A percentile compares a stretch with the other conserved stretches of the same genome.
phyloP scores from a whole-genome alignment of 2,329 filamentous ascomycete species.

The Cladophialophora chaetospira region DNA sequence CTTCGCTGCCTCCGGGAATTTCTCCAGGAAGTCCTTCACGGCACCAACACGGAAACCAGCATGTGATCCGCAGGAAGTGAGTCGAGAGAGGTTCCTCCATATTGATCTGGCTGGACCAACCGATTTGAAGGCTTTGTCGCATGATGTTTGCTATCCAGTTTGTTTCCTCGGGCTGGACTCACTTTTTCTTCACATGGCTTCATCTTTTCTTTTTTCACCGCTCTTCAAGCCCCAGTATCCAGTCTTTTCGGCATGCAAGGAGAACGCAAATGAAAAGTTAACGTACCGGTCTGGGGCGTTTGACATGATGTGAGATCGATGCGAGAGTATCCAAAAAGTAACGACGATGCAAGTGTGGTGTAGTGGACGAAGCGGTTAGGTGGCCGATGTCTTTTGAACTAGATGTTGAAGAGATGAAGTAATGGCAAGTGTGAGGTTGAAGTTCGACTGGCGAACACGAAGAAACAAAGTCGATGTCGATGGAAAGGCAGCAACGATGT shows the following conservation, averaged over 20 bases:
- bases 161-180: background rate
- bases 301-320: slow-evolving; percentile 16
- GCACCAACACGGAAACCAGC: slow-evolving; percentile 1
- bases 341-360: background rate
- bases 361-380: background rate
- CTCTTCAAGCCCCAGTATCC: background rate
- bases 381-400: background rate
- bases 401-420: background rate
- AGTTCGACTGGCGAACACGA: no score
- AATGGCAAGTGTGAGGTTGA: background rate
- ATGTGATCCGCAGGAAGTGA: background rate
- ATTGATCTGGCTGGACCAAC: background rate
- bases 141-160: background rate
- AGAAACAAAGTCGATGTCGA: background rate
- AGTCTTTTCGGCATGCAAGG: background rate
- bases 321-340: slow-evolving; percentile 5
- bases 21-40: background rate
- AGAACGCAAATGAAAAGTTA: background rate
- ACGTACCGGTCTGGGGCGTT: slow-evolving; percentile 33
- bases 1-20: background rate
- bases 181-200: background rate
- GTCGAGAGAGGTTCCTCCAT: background rate
- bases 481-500: background rate
- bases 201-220: background rate
- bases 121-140: background rate